Evolutionary conservation across 2,329 filamentous ascomycete species (phyloP).

Genomic region (Elsinoe fawcettii): DNA sequence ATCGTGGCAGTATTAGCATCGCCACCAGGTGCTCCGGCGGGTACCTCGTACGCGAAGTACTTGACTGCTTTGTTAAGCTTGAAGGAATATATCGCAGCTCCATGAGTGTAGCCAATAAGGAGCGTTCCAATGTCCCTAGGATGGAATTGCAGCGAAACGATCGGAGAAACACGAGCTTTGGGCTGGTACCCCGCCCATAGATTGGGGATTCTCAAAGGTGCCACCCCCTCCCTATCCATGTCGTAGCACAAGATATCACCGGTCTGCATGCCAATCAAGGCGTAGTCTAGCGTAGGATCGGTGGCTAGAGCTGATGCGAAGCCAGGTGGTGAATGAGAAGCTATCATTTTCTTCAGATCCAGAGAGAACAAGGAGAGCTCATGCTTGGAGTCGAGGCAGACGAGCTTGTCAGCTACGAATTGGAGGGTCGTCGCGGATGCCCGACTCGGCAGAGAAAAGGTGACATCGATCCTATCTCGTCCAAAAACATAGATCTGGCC

Average conservation of each 20-base stretch:
- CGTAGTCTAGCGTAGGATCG: slow-evolving; percentile 90
- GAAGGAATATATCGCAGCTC: slow-evolving; percentile 86
- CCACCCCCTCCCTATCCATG: slow-evolving; percentile 69
- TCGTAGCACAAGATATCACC: slow-evolving; percentile 89
- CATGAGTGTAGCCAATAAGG: slow-evolving; percentile 81
- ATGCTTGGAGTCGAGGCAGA: slow-evolving; percentile 78
- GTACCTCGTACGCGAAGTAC: slow-evolving; percentile 77
- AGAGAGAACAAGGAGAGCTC: slow-evolving; percentile 80
- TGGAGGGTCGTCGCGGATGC: slow-evolving; percentile 70
- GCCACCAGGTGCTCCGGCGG: slow-evolving; percentile 73
- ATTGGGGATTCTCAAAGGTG: slow-evolving; percentile 76
- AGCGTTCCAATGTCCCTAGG: slow-evolving; percentile 88
- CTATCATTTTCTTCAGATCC: slow-evolving; percentile 57
- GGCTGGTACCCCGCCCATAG: slow-evolving; percentile 73
- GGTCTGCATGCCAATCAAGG: slow-evolving; percentile 59
- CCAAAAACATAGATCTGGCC: slow-evolving; percentile 89
- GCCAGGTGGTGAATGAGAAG: slow-evolving; percentile 68
- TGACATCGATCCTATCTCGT: slow-evolving; percentile 68
- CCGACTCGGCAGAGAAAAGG: slow-evolving; percentile 61
- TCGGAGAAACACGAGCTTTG: slow-evolving; percentile 52
- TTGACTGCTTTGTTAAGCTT: slow-evolving; percentile 75
- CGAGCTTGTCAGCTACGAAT: slow-evolving; percentile 77
- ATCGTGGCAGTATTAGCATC: slow-evolving; percentile 57
- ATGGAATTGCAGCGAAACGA: slow-evolving; percentile 77
- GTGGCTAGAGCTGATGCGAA: slow-evolving; percentile 66